Conservation (phyloP, 352 stramenopile genomes). For the Globisporangium ultimum region DNA sequence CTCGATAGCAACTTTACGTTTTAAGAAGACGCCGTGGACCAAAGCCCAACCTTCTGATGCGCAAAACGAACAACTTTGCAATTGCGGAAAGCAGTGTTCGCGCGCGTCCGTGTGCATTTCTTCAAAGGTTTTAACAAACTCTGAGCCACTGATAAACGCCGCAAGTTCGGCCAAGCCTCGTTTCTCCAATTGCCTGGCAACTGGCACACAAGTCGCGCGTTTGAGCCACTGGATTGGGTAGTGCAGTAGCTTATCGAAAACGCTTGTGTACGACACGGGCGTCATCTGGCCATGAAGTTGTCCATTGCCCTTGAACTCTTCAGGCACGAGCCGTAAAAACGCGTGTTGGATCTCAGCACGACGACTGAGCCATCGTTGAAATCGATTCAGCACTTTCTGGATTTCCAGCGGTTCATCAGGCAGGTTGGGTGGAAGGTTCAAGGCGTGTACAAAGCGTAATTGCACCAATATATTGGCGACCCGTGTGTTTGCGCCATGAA, state of each 20-base stretch:
- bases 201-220: conserved; percentile 40
- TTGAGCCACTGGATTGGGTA: conserved; percentile 63
- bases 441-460: conserved; percentile 55
- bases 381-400: conserved; percentile 49
- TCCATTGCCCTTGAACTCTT: conserved; percentile 46
- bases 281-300: conserved; percentile 34
- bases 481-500: conserved; percentile 61
- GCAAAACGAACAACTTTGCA: conserved; percentile 52
- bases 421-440: conserved; percentile 47
- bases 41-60: conserved; percentile 70
- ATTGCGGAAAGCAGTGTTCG: conserved; percentile 54
- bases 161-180: conserved; percentile 47
- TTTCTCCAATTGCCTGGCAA: conserved; percentile 49
- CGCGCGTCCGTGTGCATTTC: conserved; percentile 50
- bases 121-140: conserved; percentile 74
- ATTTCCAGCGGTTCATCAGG: conserved; percentile 58
- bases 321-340: conserved; percentile 36
- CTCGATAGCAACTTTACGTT: conserved; percentile 27
- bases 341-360: conserved; percentile 54
- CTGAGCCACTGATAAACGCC: conserved; percentile 49
- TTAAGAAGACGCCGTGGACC: conserved; percentile 73
- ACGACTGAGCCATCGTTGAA: conserved; percentile 45
- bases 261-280: conserved; percentile 45
- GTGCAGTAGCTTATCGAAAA: conserved; percentile 61
- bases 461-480: conserved; percentile 68